phyloP scores from a whole-genome alignment of 2,329 filamentous ascomycete species.

The Pseudogymnoascus sp. region DNA sequence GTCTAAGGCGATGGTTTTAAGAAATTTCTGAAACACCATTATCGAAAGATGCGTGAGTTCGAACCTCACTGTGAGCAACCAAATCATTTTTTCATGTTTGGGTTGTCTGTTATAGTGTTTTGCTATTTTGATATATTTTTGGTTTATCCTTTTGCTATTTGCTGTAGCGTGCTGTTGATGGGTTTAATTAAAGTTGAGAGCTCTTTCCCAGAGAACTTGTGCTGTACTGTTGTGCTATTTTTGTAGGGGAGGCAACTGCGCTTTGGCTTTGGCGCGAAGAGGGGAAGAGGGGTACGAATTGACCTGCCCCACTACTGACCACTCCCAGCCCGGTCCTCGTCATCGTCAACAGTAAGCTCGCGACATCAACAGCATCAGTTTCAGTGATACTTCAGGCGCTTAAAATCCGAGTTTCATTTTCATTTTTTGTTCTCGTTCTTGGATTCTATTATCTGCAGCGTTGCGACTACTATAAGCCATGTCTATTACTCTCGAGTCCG shows the following conservation, averaged over 20 bases:
- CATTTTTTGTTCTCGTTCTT: neutral
- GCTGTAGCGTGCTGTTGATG: neutral
- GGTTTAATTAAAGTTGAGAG: neutral
- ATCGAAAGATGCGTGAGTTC: slow-evolving; percentile 27
- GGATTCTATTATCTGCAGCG: neutral
- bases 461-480: slow-evolving; percentile 14
- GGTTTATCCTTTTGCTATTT: neutral
- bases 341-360: slow-evolving; percentile 5
- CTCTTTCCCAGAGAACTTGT: neutral
- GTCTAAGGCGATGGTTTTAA: slow-evolving; percentile 14
- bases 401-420: neutral
- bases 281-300: slow-evolving; percentile 5
- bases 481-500: slow-evolving; percentile 54
- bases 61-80: slow-evolving; percentile 23
- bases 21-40: slow-evolving; percentile 20
- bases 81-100: slow-evolving; percentile 11
- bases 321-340: neutral
- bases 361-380: slow-evolving; percentile 6
- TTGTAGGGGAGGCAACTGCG: neutral
- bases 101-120: slow-evolving; percentile 14
- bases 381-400: neutral
- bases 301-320: slow-evolving; percentile 1
- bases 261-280: neutral
- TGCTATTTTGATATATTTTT: neutral
- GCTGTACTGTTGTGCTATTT: neutral